Base-by-base conservation (phyloP, 257 asterid genomes). In the Dorcoceras hygrometricum region DNA sequence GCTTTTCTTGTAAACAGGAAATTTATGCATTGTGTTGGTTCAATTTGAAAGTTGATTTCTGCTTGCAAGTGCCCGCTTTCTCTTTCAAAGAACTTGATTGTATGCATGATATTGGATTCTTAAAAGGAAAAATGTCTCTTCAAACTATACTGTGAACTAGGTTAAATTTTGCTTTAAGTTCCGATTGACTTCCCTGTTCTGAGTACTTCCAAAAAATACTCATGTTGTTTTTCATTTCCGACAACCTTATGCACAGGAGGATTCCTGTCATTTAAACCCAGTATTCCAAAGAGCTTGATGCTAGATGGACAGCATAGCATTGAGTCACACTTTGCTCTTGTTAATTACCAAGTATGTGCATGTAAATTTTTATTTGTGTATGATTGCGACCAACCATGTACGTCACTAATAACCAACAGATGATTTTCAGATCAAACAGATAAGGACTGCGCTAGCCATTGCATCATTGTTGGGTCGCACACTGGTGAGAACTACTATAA, bases 361-460 rank as follows among this genome's bases (percentile, higher is more conserved):
- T 59, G 57, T 34, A 56, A 55, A 16, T 69, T 65, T 50, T 58
- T 29, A 10, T 73, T 72, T 43, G 24, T 25, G 65, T 59, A 28
- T 59, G 59, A 46, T 58, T 71, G 26, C 4, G 59, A 60, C 62
- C 72, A 28, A 23, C 32, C 67, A 39, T 46, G 36, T 54, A 36
- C 62, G 69, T 63, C 28, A 55, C 81, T 74, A 65, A 78, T 67
- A 24, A 27, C 66, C 65, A 51, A 39, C 46, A 55, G 59, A 59
- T 73, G 70, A 31, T 70, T 62, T 79, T 75, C 87, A 94, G 99
- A 84, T 90, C 28, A 94, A 88, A 81, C 99, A 94, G 74, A 87
- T 90, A 86, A 85, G 99, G 77, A 87, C 86, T 68, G 99, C 99
- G 50, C 95, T 94, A 78, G 95, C 96, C 77, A 73, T 94, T 64